phyloP scores from a whole-genome alignment of 805 yeast genomes.

The Yarrowia hollandica region DNA sequence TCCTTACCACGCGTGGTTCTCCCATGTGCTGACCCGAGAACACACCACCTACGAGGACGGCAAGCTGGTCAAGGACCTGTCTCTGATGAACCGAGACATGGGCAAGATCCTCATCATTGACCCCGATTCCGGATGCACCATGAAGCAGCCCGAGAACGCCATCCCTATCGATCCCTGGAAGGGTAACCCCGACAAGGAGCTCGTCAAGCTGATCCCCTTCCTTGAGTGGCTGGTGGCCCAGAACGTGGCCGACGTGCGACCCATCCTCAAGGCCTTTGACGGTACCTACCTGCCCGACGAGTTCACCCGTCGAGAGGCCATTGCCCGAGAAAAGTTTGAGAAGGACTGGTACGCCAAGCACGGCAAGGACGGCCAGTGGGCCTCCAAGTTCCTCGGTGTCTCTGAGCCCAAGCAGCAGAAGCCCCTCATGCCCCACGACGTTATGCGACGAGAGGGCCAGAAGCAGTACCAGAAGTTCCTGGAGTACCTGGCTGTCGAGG shows the following conservation, averaged over 20 bases:
- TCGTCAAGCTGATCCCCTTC: conserved; percentile 83
- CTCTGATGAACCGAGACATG: conserved; percentile 87
- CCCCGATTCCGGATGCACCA: conserved; percentile 66
- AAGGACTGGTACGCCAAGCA: conserved; percentile 49
- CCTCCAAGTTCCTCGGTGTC: conserved; percentile 65
- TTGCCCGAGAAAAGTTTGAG: conserved; percentile 63
- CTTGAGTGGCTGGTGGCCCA: conserved; percentile 93
- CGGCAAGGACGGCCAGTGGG: conserved; percentile 49
- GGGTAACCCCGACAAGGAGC: conserved; percentile 71
- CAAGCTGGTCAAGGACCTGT: conserved; percentile 82
- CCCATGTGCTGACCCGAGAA: conserved; percentile 85
- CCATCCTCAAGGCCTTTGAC: conserved; percentile 70
- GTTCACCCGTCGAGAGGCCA: conserved; percentile 73
- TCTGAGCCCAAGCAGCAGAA: conserved; percentile 51
- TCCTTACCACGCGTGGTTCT: conserved; percentile 85
- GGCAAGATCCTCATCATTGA: conserved; percentile 79
- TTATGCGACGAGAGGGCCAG: conserved; percentile 89
- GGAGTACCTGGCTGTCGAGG: conserved; percentile 82
- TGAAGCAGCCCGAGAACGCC: conserved; percentile 93
- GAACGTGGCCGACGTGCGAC: conserved; percentile 83
- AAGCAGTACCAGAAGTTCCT: conserved; percentile 80
- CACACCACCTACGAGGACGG: conserved; percentile 90
- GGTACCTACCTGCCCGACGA: conserved; percentile 74
- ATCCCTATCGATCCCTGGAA: conserved; percentile 81
- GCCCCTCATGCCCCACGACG: conserved; percentile 81